Base-by-base conservation (phyloP, 1,284 basidiomycete species). In the Trichosporon inkin region DNA sequence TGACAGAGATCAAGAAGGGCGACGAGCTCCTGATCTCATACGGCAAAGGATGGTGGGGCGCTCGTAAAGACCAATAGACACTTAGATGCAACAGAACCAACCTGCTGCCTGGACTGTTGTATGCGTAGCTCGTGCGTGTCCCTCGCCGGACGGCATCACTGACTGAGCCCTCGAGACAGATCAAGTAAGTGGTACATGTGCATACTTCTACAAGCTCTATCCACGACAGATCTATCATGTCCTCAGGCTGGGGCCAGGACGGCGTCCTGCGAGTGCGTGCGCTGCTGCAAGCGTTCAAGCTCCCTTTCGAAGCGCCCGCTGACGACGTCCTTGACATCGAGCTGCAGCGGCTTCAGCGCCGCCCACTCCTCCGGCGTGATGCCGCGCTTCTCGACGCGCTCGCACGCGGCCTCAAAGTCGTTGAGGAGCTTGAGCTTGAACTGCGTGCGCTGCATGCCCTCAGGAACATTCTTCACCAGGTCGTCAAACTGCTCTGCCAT, bases 21-120 rank as follows among this genome's bases (percentile, higher is more conserved):
- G 85, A 91, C 14, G 93, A 96, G 77, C 83, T 97, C 41, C 74
- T 93, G 34, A 88, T 95, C 35, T 90, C 87, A 20, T 96, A 96
- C 72, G 92, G 92, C n/a, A 93, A 93, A 71, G 82, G 84, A n/a
- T 95, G 88, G 85, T 94, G 92, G 92, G 79, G 76, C 22, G 82
- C 82, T 4, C 44, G 44, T 52, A 56, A 28, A 17, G 44, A 49
- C n/a, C 4, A n/a, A 49, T 49, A 49, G 44, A 49, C 28, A 7
- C 28, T 24, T 49, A 49, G 74, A 53, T 49, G 44, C 44, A 16
- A 49, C 44, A 49, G 6, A 32, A 5, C 5, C 8, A 32, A 5
- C 8, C 5, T 32, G 5, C 8, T 32, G 4, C 28, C 8, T 32
- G 4, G 28, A 32, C 8, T 32, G 4, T 5, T 32, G 28, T 32